Conservation (phyloP, 2,329 filamentous ascomycete genomes). For the Verticillium zaregamsianum region DNA sequence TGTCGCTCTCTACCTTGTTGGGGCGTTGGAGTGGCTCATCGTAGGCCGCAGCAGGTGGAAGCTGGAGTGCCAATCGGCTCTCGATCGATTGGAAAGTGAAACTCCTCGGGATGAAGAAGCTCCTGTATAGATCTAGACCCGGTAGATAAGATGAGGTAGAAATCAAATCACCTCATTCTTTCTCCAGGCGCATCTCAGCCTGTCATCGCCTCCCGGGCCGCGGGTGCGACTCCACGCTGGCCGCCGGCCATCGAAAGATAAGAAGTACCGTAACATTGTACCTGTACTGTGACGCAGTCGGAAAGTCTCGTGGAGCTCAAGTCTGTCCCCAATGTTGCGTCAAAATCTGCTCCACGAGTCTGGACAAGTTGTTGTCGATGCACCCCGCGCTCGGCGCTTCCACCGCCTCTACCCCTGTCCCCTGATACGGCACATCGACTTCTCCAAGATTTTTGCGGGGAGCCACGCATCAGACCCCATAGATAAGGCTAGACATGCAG, state of each 20-base stretch:
- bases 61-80: slow-evolving; percentile 64
- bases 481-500: slow-evolving; percentile 2
- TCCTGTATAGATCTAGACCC: background rate
- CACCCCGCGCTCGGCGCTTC: background rate
- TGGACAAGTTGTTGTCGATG: background rate
- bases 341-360: background rate
- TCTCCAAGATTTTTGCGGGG: background rate
- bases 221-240: background rate
- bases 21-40: slow-evolving; percentile 72
- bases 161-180: background rate
- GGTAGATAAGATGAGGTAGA: background rate
- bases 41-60: slow-evolving; percentile 77
- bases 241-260: background rate
- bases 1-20: slow-evolving; percentile 76
- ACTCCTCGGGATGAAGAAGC: background rate
- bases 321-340: no score
- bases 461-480: background rate
- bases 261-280: background rate
- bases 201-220: background rate
- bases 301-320: background rate
- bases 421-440: background rate
- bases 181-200: background rate
- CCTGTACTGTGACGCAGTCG: background rate
- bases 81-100: slow-evolving; percentile 61
- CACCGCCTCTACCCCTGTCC: background rate